Conservation (phyloP, 2,329 filamentous ascomycete genomes). For the Ascocoryne sarcoides region DNA sequence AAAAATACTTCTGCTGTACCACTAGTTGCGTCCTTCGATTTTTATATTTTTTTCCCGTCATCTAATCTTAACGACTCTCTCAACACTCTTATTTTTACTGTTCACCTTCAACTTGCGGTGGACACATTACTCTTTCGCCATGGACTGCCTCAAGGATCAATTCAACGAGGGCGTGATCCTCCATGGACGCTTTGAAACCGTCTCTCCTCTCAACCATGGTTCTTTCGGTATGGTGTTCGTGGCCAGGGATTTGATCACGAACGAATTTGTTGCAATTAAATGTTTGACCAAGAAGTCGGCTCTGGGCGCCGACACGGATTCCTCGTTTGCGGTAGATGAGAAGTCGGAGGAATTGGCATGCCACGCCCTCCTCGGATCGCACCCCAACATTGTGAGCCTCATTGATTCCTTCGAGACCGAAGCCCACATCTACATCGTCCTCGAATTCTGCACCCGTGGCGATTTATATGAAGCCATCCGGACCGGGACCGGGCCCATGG, state of each 20-base stretch:
- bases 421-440: constrained; percentile 79
- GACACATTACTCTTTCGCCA: constrained; percentile 25
- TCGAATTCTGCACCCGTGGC: constrained; percentile 92
- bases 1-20: constrained; percentile 28
- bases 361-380: constrained; percentile 68
- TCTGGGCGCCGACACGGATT: constrained; percentile 38
- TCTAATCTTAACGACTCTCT: constrained; percentile 18
- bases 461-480: constrained; percentile 97
- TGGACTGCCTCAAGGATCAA: constrained; percentile 82
- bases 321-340: constrained; percentile 67
- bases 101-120: constrained; percentile 2
- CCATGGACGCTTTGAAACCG: constrained; percentile 80
- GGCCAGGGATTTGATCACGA: constrained; percentile 70
- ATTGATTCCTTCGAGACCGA: constrained; percentile 87
- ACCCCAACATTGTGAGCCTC: constrained; percentile 91
- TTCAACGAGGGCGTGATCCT: constrained; percentile 74
- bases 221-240: constrained; percentile 99
- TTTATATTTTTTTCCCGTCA: constrained; percentile 1
- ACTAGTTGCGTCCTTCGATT: constrained; percentile 19
- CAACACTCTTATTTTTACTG: constrained; percentile 16
- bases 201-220: constrained; percentile 94
- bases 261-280: constrained; percentile 85
- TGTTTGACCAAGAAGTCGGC: constrained; percentile 79
- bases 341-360: constrained; percentile 72
- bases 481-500: constrained; percentile 73